Percentiles rank a stretch among this genome's conserved stretches.
These are phyloP conservation scores for Fusarium sp. DNA, from an alignment of 2,329 filamentous ascomycete genomes.

Conservation along the genomic window DNA sequence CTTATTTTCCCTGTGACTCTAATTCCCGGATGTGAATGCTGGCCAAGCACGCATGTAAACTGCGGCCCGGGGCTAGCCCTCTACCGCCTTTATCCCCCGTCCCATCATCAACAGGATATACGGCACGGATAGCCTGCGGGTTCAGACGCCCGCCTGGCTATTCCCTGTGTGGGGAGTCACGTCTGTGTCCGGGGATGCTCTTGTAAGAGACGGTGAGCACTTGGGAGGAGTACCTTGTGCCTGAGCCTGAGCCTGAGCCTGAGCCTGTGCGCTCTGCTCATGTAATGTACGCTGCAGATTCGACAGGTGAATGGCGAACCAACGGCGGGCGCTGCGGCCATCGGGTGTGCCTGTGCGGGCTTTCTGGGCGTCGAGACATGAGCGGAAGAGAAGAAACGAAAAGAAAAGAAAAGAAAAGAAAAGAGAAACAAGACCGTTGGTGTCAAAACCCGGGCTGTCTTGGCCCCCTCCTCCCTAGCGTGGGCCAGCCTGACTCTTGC, in stretches of 20 bases:
- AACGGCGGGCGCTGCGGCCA: background rate
- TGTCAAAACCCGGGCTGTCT: no score
- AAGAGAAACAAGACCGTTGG: conserved; percentile 2
- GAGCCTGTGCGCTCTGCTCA: background rate
- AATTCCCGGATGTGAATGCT: no score
- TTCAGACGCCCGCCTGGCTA: background rate
- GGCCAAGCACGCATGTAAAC: no score
- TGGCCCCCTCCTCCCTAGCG: no score
- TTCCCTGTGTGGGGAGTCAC: conserved; percentile 5
- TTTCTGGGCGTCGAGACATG: background rate
- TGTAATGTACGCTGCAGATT: conserved; percentile 4
- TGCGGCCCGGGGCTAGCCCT: no score
- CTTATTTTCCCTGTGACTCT: no score
- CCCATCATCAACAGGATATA: no score
- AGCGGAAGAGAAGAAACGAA: no score
- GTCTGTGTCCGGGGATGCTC: background rate
- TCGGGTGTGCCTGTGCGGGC: conserved; percentile 1
- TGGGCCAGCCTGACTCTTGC: no score
- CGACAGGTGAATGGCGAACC: conserved; percentile 7
- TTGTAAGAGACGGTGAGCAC: conserved; percentile 10
- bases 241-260: background rate
- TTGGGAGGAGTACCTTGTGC: background rate
- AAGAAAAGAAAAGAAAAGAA: background rate
- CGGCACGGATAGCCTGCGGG: no score
- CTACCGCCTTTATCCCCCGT: no score